A percentile compares a stretch with the other conserved stretches of the same genome.
These are phyloP conservation scores for Zygnema cylindricum DNA, from an alignment of 139 green algal genomes.

Conservation along the genomic window DNA sequence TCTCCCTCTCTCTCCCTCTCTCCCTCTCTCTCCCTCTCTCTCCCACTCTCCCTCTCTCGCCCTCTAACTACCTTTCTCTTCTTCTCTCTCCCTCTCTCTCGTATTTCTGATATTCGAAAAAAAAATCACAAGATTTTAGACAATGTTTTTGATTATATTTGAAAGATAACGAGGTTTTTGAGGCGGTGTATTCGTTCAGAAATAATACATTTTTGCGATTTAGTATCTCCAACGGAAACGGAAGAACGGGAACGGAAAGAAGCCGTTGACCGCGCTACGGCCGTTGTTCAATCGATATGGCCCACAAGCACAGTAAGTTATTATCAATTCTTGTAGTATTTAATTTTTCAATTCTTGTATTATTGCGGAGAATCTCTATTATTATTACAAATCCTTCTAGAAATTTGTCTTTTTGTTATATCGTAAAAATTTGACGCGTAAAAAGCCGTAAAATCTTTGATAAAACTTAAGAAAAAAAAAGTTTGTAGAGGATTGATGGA, in stretches of 20 bases:
- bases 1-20: too few relatives aligned
- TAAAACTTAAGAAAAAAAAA: background rate
- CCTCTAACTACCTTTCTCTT: too few relatives aligned
- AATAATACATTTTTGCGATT: slow-evolving; percentile 78
- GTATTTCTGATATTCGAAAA: too few relatives aligned
- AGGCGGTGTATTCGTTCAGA: too few relatives aligned
- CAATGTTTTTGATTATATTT: too few relatives aligned
- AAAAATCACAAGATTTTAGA: too few relatives aligned
- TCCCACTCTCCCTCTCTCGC: too few relatives aligned
- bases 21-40: too few relatives aligned
- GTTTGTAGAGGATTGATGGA: too few relatives aligned
- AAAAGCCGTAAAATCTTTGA: background rate
- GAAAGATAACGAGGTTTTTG: too few relatives aligned
- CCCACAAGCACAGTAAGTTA: slow-evolving; percentile 23
- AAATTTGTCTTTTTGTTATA: background rate
- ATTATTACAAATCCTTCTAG: background rate
- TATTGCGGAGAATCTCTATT: background rate
- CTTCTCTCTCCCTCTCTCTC: too few relatives aligned
- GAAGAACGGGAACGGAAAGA: slow-evolving; percentile 66
- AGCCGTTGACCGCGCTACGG: slow-evolving; percentile 68
- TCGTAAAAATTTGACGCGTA: background rate
- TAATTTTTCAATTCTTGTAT: background rate
- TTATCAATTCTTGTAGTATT: background rate
- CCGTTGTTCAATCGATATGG: slow-evolving; percentile 77
- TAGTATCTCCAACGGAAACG: slow-evolving; percentile 74